A percentile compares a stretch with the other conserved stretches of the same genome.
Conservation (phyloP, 2,329 filamentous ascomycete species). For the Periconia sp. region DNA sequence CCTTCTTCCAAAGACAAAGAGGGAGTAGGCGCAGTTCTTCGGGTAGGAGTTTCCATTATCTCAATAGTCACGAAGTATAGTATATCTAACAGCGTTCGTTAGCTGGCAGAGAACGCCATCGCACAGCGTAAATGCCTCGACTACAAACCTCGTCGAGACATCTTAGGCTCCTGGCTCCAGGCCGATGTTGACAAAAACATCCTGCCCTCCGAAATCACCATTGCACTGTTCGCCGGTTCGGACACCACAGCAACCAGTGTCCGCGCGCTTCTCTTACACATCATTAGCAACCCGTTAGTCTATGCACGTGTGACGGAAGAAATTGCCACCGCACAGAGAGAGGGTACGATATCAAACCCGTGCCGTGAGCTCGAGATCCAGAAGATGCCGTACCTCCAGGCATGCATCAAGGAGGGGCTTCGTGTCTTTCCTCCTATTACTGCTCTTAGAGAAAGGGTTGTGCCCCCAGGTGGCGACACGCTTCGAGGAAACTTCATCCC, state of each 20-base stretch:
- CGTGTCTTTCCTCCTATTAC: constrained; percentile 1
- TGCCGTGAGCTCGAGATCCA: constrained; percentile 7
- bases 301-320: constrained; percentile 8
- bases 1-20: not conserved
- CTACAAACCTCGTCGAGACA: too few species aligned
- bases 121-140: too few species aligned
- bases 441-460: not conserved
- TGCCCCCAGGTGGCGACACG: constrained; percentile 11
- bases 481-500: constrained; percentile 6
- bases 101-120: too few species aligned
- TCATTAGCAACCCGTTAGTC: constrained; percentile 7
- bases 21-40: not conserved
- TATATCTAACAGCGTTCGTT: too few species aligned
- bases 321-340: constrained; percentile 4
- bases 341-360: constrained; percentile 5
- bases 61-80: too few species aligned
- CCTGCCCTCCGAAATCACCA: too few species aligned
- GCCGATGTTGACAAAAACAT: too few species aligned
- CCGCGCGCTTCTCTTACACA: constrained; percentile 9
- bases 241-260: constrained; percentile 14
- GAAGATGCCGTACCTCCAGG: constrained; percentile 17
- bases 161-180: too few species aligned
- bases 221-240: constrained; percentile 7
- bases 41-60: not conserved
- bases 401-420: constrained; percentile 28